Conservation (phyloP, 2,329 filamentous ascomycete species). For the Diaporthe sp. region DNA sequence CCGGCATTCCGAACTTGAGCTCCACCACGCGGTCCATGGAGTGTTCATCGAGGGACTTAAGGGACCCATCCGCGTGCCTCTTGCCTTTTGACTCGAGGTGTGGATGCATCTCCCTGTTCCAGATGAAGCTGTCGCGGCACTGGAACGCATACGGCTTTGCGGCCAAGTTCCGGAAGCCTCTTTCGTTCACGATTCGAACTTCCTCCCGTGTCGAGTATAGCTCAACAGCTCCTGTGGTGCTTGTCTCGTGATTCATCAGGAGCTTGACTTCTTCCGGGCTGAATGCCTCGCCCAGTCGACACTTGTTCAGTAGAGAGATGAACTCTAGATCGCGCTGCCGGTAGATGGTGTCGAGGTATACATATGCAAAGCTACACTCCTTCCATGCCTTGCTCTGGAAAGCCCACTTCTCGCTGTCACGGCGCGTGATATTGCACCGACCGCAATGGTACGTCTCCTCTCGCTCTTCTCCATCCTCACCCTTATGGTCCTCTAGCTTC, state of each 20-base stretch:
- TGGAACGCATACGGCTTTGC: slow-evolving; percentile 43
- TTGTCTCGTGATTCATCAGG: slow-evolving; percentile 56
- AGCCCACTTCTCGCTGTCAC: slow-evolving; percentile 69
- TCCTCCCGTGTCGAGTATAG: slow-evolving; percentile 55
- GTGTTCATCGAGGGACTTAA: no score
- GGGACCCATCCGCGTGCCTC: no score
- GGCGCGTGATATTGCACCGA: no score
- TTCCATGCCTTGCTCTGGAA: slow-evolving; percentile 68
- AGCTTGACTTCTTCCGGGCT: slow-evolving; percentile 52
- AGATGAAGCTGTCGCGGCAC: slow-evolving; percentile 53
- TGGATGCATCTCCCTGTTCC: no score
- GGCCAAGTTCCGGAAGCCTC: slow-evolving; percentile 47
- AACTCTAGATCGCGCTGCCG: slow-evolving; percentile 66
- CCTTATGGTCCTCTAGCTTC: no score
- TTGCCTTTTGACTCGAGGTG: no score
- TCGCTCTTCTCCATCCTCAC: no score
- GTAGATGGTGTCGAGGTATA: slow-evolving; percentile 65
- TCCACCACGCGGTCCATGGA: no score
- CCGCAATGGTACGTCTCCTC: slow-evolving; percentile 44
- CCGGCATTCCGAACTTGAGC: no score
- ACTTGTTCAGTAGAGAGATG: slow-evolving; percentile 65
- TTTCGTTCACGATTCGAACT: no score
- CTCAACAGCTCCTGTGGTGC: slow-evolving; percentile 53
- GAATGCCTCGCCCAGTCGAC: slow-evolving; percentile 61
- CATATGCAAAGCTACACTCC: slow-evolving; percentile 61